A percentile compares a stretch with the other conserved stretches of the same genome.
These are phyloP conservation scores for Sphagnurus paluster DNA, from an alignment of 1,284 basidiomycete genomes.

Conservation along the genomic window DNA sequence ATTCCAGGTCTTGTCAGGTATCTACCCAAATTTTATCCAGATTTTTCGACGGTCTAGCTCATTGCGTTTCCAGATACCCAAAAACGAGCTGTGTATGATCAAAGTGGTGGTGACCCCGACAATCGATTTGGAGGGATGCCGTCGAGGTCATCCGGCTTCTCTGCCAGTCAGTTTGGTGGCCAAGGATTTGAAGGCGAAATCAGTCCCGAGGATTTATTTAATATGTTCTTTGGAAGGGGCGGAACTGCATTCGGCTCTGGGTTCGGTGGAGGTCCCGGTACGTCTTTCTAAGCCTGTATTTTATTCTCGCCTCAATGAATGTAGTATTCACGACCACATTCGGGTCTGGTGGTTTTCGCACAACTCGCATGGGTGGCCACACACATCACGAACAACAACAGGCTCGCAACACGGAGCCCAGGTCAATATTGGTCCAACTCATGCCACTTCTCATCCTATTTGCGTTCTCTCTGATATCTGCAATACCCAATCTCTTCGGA, in stretches of 20 bases:
- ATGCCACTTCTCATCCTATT: conserved; percentile 86
- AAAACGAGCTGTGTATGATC: conserved; percentile 90
- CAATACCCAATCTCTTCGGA: conserved; percentile 78
- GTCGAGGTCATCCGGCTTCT: conserved; percentile 52
- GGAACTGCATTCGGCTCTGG: conserved; percentile 50
- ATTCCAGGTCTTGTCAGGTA: conserved; percentile 89
- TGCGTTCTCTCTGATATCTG: conserved; percentile 82
- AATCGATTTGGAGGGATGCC: conserved; percentile 72
- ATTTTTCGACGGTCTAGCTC: conserved; percentile 4
- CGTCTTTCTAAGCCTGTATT: conserved; percentile 17
- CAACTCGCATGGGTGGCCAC: conserved; percentile 53
- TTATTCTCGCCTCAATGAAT: conserved; percentile 5
- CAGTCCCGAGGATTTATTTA: conserved; percentile 95
- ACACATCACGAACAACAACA: conserved; percentile 25
- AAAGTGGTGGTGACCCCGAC: conserved; percentile 85
- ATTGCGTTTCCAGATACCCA: conserved; percentile 69
- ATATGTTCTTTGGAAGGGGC: conserved; percentile 95
- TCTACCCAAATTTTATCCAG: conserved; percentile 1
- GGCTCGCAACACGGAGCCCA: conserved; percentile 46
- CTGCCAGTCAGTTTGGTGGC: conserved; percentile 48
- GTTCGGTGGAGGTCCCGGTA: conserved; percentile 57
- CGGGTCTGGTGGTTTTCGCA: conserved; percentile 76
- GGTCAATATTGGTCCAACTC: conserved; percentile 79
- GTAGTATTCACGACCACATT: conserved; percentile 75
- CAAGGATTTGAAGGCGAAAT: conserved; percentile 79